phyloP scores from a whole-genome alignment of 352 stramenopile genomes.

The Globisporangium recalcitrans region DNA sequence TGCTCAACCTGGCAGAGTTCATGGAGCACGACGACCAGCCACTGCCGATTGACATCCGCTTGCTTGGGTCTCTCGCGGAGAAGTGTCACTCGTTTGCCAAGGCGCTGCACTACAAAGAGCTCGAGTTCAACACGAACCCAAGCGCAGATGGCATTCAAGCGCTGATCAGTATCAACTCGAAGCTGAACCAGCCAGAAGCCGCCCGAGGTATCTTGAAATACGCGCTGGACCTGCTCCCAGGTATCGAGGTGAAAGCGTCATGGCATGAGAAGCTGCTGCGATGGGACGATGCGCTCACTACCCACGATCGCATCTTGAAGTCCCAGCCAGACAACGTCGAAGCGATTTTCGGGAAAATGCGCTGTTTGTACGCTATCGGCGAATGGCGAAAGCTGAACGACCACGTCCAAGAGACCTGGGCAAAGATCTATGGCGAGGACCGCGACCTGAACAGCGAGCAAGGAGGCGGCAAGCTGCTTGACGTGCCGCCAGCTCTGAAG shows the following conservation, averaged over 20 bases:
- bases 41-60: slow-evolving; percentile 96
- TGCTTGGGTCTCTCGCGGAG: slow-evolving; percentile 95
- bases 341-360: slow-evolving; percentile 97
- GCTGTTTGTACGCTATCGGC: slow-evolving; percentile 97
- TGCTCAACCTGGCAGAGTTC: slow-evolving; percentile 99
- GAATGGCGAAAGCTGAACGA: slow-evolving; percentile 96
- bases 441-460: slow-evolving; percentile 27
- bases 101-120: slow-evolving; percentile 97
- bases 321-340: slow-evolving; percentile 88
- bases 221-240: slow-evolving; percentile 62
- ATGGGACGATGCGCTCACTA: slow-evolving; percentile 95
- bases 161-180: slow-evolving; percentile 99
- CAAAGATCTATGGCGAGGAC: slow-evolving; percentile 79
- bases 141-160: slow-evolving; percentile 93
- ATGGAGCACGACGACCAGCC: slow-evolving; percentile 98
- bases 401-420: slow-evolving; percentile 86
- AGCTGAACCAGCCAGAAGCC: slow-evolving; percentile 94
- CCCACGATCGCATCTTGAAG: slow-evolving; percentile 88
- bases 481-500: slow-evolving; percentile 77
- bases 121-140: slow-evolving; percentile 93
- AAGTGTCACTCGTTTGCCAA: slow-evolving; percentile 99
- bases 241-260: slow-evolving; percentile 90
- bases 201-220: slow-evolving; percentile 98
- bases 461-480: slow-evolving; percentile 49
- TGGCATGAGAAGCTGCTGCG: slow-evolving; percentile 98